Percentiles rank a stretch among this genome's conserved stretches.
These are phyloP conservation scores for Kuraishia hungarica DNA, from an alignment of 805 yeast species.

Conservation along the genomic window DNA sequence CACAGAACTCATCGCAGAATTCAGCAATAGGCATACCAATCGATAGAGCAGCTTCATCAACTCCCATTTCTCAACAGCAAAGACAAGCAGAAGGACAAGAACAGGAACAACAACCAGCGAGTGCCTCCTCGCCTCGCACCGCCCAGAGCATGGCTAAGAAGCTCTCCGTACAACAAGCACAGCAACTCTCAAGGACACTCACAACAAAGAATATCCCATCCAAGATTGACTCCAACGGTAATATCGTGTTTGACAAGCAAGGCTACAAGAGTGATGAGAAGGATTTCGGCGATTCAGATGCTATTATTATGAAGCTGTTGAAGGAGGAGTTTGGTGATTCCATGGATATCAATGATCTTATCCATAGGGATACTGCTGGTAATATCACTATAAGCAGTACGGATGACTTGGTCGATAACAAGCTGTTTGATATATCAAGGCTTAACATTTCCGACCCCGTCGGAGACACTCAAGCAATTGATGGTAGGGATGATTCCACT, in stretches of 20 bases:
- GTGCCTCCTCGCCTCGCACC: conserved; percentile 6
- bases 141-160: neutral
- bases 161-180: conserved; percentile 41
- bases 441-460: neutral
- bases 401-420: conserved; percentile 9
- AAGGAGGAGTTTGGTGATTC: conserved; percentile 65
- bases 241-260: conserved; percentile 84
- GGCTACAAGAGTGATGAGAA: conserved; percentile 88
- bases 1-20: neutral
- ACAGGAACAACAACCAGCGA: conserved; percentile 4
- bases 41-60: neutral
- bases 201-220: conserved; percentile 77
- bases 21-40: neutral
- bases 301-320: conserved; percentile 61
- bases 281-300: conserved; percentile 70
- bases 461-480: too few species aligned
- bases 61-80: neutral
- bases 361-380: conserved; percentile 58
- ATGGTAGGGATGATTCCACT: neutral
- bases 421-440: neutral
- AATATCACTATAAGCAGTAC: conserved; percentile 42
- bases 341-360: conserved; percentile 33
- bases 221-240: conserved; percentile 82
- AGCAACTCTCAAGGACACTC: conserved; percentile 54
- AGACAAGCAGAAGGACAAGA: too few species aligned